Evolutionary conservation across 192 early-diverging fungal species (phyloP).

Genomic region (Globomyces pollinis-pini): DNA sequence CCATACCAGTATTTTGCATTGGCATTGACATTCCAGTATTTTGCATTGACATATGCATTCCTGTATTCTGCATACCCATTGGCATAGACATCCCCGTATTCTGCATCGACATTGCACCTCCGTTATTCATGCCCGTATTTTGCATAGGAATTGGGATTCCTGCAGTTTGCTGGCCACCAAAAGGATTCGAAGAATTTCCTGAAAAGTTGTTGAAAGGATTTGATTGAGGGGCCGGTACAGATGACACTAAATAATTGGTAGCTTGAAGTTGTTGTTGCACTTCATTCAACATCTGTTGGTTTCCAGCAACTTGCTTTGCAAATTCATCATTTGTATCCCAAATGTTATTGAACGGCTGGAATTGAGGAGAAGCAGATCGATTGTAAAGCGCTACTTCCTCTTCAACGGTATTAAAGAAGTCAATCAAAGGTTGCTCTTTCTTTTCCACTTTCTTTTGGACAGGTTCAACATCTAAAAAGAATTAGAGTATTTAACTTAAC

Average conservation of each 20-base stretch:
- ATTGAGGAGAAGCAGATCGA: not conserved
- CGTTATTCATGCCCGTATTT: not conserved
- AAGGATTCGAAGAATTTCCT: not conserved
- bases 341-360: not conserved
- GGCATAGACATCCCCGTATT: not conserved
- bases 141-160: not conserved
- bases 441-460: not conserved
- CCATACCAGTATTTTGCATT: not conserved
- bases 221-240: not conserved
- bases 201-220: not conserved
- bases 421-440: constrained; percentile 7
- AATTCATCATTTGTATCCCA: constrained; percentile 6
- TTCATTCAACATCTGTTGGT: not conserved
- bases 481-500: too few relatives aligned
- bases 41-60: not conserved
- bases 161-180: not conserved
- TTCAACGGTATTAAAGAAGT: constrained; percentile 8
- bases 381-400: not conserved
- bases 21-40: not conserved
- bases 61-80: not conserved
- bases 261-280: constrained; percentile 8
- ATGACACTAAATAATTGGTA: not conserved
- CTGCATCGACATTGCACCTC: not conserved
- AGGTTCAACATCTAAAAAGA: not conserved
- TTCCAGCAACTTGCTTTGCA: not conserved